Conservation (phyloP, 2,329 filamentous ascomycete genomes). For the Colletotrichum eleusines region DNA sequence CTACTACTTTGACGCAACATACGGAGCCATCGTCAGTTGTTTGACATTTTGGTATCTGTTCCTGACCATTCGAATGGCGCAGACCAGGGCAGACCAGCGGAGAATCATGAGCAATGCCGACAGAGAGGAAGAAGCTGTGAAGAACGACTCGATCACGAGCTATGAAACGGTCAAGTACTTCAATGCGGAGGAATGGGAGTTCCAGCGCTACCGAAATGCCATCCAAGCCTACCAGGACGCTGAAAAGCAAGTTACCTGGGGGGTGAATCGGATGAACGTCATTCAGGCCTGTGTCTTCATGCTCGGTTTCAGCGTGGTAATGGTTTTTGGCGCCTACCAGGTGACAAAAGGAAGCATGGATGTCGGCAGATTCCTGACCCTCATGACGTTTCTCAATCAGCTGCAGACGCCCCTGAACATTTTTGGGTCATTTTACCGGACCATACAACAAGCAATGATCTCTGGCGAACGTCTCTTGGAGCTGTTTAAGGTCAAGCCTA, state of each 20-base stretch:
- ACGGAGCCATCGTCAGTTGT: conserved; percentile 88
- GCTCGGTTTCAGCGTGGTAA: conserved; percentile 77
- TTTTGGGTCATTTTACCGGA: conserved; percentile 95
- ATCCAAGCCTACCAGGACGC: conserved; percentile 79
- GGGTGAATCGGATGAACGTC: conserved; percentile 84
- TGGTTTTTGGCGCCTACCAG: conserved; percentile 82
- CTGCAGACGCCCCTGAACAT: conserved; percentile 86
- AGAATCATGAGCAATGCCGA: conserved; percentile 95
- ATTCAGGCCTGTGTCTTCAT: conserved; percentile 86
- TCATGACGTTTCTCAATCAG: conserved; percentile 84
- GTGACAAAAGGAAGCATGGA: conserved; percentile 74
- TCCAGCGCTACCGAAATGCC: conserved; percentile 77
- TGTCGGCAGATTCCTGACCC: conserved; percentile 78
- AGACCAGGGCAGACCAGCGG: conserved; percentile 90
- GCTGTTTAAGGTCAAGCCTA: conserved; percentile 95
- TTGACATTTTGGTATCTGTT: conserved; percentile 98
- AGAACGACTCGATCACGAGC: conserved; percentile 98
- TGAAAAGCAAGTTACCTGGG: conserved; percentile 81
- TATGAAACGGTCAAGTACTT: conserved; percentile 97
- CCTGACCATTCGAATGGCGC: conserved; percentile 94
- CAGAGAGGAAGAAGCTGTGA: conserved; percentile 94
- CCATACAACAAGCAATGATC: conserved; percentile 96
- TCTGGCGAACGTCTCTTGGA: conserved; percentile 95
- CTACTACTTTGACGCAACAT: conserved; percentile 77
- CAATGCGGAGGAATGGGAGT: conserved; percentile 86